A percentile compares a stretch with the other conserved stretches of the same genome.
Evolutionary conservation across 2,329 filamentous ascomycete genomes (phyloP).

Genomic region (Neonectria neomacrospora): DNA sequence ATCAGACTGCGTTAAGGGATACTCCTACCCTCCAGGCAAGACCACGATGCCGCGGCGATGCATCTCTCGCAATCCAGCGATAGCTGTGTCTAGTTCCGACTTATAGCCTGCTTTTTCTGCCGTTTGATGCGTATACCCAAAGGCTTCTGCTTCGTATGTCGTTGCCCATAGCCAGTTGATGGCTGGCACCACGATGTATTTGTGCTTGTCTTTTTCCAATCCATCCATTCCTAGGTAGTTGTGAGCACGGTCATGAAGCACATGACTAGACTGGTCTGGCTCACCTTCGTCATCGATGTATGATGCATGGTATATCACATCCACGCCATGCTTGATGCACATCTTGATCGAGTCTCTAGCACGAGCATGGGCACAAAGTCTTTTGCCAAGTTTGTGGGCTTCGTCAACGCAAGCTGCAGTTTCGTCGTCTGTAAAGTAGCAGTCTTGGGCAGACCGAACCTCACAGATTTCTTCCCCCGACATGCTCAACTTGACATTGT

Average conservation of each 20-base stretch:
- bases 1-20: not conserved
- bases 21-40: constrained; percentile 25
- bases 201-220: constrained; percentile 16
- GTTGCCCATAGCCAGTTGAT: constrained; percentile 31
- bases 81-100: constrained; percentile 22
- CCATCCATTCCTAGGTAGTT: constrained; percentile 11
- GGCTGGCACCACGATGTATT: constrained; percentile 21
- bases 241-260: not conserved
- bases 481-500: constrained; percentile 30
- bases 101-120: constrained; percentile 26
- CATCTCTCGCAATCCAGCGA: constrained; percentile 28
- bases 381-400: constrained; percentile 26
- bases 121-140: constrained; percentile 21
- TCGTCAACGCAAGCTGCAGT: constrained; percentile 29
- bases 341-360: constrained; percentile 31
- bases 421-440: constrained; percentile 28
- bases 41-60: constrained; percentile 27
- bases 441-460: constrained; percentile 27
- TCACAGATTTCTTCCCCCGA: constrained; percentile 28
- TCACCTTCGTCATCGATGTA: constrained; percentile 30
- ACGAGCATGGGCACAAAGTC: constrained; percentile 29
- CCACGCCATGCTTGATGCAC: constrained; percentile 28
- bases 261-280: not conserved
- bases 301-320: constrained; percentile 31
- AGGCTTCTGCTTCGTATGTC: constrained; percentile 26